Evolutionary conservation across 2,329 filamentous ascomycete species (phyloP), one percentile per base, ranked within the genome.

Genomic region (Hymenoscyphus repandus): DNA sequence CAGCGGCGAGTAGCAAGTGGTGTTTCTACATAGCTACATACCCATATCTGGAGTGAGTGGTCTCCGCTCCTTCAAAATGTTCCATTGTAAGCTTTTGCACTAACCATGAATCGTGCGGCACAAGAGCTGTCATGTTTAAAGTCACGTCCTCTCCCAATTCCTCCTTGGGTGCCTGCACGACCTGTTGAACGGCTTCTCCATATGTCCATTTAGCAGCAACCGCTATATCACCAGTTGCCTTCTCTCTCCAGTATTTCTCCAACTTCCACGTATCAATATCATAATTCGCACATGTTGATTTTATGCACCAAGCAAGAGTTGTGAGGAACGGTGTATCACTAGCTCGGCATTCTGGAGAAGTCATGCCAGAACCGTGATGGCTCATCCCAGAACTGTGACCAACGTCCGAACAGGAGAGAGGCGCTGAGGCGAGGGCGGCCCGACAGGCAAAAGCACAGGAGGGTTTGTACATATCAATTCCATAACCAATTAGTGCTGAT

Each of bases 281-380:
- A 11, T 30, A 32, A 12, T 51, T 22, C 12, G 48, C 50, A 44
- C 65, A 68, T 32, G 52, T 60, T 12, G 42, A 45, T 17, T 58
- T 49, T 37, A 68, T 56, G 45, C 66, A 67, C 51, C 54, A 67
- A 10, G 65, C 64, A 6, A 68, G 44, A 15, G 62, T 59, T 27
- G 49, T 58, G 2, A 66, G 56, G 33, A 50, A 66, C 13, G 60
- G 38, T 2, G 43, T 51, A 51, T 63, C 54, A 5, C n/a, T 39
- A 2, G 59, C 59, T 30, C 55, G 51, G 47, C 61, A 64, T 36
- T 47, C 39, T 22, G 44, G 12, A 9, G 47, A 36, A 13, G 51
- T 27, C 22, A 27, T 27, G 22, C 27, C 30, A 44, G 30, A 17
- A 18, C 13, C 30, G 17, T 44, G 22, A 27, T 27, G 22, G 22